A percentile compares a stretch with the other conserved stretches of the same genome.
Conservation (phyloP, 2,329 filamentous ascomycete species). For the Fusarium scirpi region DNA sequence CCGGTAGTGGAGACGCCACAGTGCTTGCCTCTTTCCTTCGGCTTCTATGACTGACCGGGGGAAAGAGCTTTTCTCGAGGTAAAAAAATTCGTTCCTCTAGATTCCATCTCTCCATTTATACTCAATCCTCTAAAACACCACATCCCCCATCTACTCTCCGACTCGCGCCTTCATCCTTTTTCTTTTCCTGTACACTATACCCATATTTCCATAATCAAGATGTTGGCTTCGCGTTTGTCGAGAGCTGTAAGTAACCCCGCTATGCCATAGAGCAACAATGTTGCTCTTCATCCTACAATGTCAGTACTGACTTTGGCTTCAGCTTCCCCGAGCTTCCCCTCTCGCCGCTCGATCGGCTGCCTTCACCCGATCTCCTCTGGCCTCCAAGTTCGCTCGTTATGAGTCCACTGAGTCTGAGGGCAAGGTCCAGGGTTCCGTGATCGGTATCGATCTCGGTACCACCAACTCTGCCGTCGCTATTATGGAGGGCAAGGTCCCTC, state of each 20-base stretch:
- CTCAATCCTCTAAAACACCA: slow-evolving; percentile 45
- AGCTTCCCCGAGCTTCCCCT: slow-evolving; percentile 84
- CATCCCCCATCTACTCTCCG: slow-evolving; percentile 50
- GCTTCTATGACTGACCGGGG: slow-evolving; percentile 56
- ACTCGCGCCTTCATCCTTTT: slow-evolving; percentile 50
- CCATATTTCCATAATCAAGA: slow-evolving; percentile 61
- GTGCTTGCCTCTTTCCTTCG: slow-evolving; percentile 56
- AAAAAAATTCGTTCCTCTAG: slow-evolving; percentile 53
- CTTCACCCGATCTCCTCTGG: slow-evolving; percentile 76
- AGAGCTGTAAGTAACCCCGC: slow-evolving; percentile 74
- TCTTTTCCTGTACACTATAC: slow-evolving; percentile 53
- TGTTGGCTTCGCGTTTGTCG: slow-evolving; percentile 78
- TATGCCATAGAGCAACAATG: not conserved
- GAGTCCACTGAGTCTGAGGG: slow-evolving; percentile 69
- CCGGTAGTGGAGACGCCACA: slow-evolving; percentile 45
- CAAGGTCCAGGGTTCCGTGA: slow-evolving; percentile 95
- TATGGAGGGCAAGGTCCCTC: slow-evolving; percentile 96
- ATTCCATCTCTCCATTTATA: slow-evolving; percentile 46
- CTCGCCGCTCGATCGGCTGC: slow-evolving; percentile 75
- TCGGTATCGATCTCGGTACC: slow-evolving; percentile 98
- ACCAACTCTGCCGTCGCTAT: slow-evolving; percentile 98
- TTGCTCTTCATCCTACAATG: slow-evolving; percentile 5
- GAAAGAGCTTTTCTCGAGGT: slow-evolving; percentile 50
- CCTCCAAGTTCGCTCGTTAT: slow-evolving; percentile 81
- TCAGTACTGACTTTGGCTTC: slow-evolving; percentile 36